Conservation (phyloP, 768 basidiomycete species). For the Hygrophorus pudorinus region DNA sequence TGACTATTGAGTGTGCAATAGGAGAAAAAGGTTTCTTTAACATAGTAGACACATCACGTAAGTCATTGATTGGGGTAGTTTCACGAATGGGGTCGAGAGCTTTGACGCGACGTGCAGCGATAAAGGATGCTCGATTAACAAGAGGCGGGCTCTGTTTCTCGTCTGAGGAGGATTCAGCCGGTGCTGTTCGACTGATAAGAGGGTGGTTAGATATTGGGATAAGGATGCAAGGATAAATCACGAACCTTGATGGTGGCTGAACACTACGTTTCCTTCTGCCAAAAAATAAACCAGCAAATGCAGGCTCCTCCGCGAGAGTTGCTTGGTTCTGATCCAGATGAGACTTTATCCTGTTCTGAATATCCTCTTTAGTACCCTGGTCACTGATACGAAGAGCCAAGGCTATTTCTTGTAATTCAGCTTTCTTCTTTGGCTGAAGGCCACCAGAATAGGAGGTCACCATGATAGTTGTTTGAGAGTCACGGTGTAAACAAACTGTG, state of each 20-base stretch:
- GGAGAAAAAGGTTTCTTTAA: constrained; percentile 36
- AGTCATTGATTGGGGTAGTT: constrained; percentile 39
- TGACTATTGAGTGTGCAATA: neutral
- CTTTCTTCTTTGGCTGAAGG: constrained; percentile 58
- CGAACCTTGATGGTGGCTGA: constrained; percentile 13
- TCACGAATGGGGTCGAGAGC: constrained; percentile 34
- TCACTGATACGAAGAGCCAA: constrained; percentile 40
- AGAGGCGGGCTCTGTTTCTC: neutral
- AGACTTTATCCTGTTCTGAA: constrained; percentile 51
- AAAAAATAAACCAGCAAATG: constrained; percentile 49
- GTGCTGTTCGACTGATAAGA: neutral
- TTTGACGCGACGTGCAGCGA: constrained; percentile 16
- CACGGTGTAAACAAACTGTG: no score
- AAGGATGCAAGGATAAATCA: neutral
- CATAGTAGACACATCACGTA: constrained; percentile 40
- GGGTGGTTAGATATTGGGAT: constrained; percentile 3
- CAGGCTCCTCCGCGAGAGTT: constrained; percentile 44
- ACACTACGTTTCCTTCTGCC: constrained; percentile 31
- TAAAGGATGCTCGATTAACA: constrained; percentile 6
- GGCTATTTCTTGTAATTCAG: constrained; percentile 55
- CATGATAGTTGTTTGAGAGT: no score
- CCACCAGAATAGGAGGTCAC: constrained; percentile 33
- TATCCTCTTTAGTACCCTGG: constrained; percentile 52
- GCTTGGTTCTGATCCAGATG: constrained; percentile 48
- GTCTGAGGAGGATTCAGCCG: neutral